phyloP scores from a whole-genome alignment of 2,329 filamentous ascomycete genomes.

The Bipolaris gigantea region DNA sequence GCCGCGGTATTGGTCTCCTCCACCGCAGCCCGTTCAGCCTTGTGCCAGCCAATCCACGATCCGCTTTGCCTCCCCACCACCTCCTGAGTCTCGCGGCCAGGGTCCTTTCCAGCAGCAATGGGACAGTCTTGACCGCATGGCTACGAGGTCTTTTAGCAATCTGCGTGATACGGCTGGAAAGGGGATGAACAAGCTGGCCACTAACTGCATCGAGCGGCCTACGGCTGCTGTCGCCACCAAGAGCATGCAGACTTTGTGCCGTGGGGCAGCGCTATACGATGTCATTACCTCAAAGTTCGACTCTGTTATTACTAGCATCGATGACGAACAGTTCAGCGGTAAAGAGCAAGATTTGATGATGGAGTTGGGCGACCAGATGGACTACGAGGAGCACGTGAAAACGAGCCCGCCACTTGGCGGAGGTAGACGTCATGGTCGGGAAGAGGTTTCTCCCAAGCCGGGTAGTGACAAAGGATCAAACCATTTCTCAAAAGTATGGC shows the following conservation, averaged over 20 bases:
- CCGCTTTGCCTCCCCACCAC: constrained; percentile 25
- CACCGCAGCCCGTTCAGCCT: constrained; percentile 19
- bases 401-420: constrained; percentile 22
- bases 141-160: constrained; percentile 34
- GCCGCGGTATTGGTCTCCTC: constrained; percentile 19
- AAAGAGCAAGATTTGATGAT: constrained; percentile 56
- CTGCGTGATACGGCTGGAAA: constrained; percentile 33
- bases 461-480: constrained; percentile 33
- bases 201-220: constrained; percentile 36
- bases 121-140: constrained; percentile 35
- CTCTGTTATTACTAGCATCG: constrained; percentile 71
- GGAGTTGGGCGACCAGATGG: constrained; percentile 16
- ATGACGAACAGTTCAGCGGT: constrained; percentile 60
- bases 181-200: constrained; percentile 30
- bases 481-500: constrained; percentile 71
- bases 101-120: constrained; percentile 32
- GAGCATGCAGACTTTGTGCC: constrained; percentile 45
- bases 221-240: constrained; percentile 35
- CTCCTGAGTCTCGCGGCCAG: constrained; percentile 22
- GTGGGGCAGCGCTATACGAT: constrained; percentile 55
- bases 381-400: constrained; percentile 16
- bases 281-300: constrained; percentile 66
- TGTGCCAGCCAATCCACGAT: constrained; percentile 25
- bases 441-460: constrained; percentile 20
- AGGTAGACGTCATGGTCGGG: constrained; percentile 15